Evolutionary conservation across 805 yeast genomes (phyloP), one percentile per base, ranked within the genome.

Genomic region (Cyberlindnera nakhonratchasimensis): DNA sequence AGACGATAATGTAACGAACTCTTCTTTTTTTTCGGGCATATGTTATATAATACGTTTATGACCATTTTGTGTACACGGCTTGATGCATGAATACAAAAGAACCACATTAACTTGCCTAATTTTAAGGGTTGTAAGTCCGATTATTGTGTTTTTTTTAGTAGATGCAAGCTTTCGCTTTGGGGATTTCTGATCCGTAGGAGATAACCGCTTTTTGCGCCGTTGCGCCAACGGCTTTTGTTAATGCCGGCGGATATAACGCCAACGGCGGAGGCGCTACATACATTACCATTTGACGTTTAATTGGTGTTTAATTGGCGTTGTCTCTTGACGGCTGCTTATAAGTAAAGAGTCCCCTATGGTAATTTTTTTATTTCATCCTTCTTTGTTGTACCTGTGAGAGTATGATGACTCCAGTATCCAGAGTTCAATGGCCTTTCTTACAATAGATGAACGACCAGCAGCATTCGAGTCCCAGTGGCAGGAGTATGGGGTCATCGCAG

Each of bases 401-500:
- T n/a, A n/a, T n/a, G n/a, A n/a, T n/a, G n/a, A n/a, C n/a, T n/a
- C n/a, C n/a, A n/a, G n/a, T n/a, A n/a, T n/a, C n/a, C n/a, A n/a
- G 7, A 33, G 19, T 3, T 10, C 6, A 3, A 33, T 33, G 36
- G 36, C 34, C 4, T 22, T 33, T 20, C 8, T 29, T 19, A 31
- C 24, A 4, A 13, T 37, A 5, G 54, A 51, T 20, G 40, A 46
- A 13, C 45, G 55, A 16, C 55, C 55, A 1, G 12, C 40, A 5
- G 37, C 21, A 4, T 52, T 46, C 42, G 31, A 26, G 7, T 43
- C 46, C n/a, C 30, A 30, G 1, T 29, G 34, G 25, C 55, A 54
- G 18, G 71, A 67, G 43, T 33, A 39, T 11, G 40, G 54, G 0
- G 61, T 62, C 17, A 52, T 67, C 1, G 30, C 50, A 0, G 42